Base-by-base conservation (phyloP, 345 rosid genomes). In the Durio zibethinus region DNA sequence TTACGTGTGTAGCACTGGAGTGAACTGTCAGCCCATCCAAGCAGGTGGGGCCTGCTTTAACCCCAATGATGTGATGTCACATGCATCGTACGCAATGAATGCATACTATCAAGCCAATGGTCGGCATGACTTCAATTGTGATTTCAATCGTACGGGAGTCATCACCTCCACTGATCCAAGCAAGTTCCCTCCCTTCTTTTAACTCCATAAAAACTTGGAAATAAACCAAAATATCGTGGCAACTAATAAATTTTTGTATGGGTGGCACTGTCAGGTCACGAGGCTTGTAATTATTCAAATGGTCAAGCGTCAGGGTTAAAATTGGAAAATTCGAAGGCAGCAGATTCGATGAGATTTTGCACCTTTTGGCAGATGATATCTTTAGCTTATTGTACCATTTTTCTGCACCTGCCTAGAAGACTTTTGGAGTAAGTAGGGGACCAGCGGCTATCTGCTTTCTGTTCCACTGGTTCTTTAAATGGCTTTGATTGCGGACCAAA, bases 81-180 rank as follows among this genome's bases (percentile, higher is more conserved):
- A 90, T 66, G 92, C 94, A 36, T 78, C 94, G 2, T 90, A 88
- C 59, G 88, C 87, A 3, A 92, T 92, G 97, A 85, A 88, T 82
- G 89, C 88, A 0, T 92, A 86, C 83, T 90, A 87, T 75, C 92
- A 89, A 77, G 80, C 83, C 67, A 79, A 71, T 20, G 94, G 91
- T 21, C 86, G 53, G 15, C 77, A 84, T 7, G 89, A 83, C 72
- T 84, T 10, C 57, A 78, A 84, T 74, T 92, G 97, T 60, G 88
- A 90, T 79, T 92, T 92, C 76, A 66, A 67, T 42, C 76, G 77
- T 54, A 85, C 97, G 3, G 97, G 91, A 12, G 73, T 72, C 36
- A 52, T 91, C 79, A 85, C 87, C 23, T 25, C 86, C 61, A 36
- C 43, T 5, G 88, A 91, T 69, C 97, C 97, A 20, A 91, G 97